These are phyloP conservation scores for Hypholoma fasciculare DNA, from an alignment of 768 basidiomycete genomes.

Conservation along the genomic window DNA sequence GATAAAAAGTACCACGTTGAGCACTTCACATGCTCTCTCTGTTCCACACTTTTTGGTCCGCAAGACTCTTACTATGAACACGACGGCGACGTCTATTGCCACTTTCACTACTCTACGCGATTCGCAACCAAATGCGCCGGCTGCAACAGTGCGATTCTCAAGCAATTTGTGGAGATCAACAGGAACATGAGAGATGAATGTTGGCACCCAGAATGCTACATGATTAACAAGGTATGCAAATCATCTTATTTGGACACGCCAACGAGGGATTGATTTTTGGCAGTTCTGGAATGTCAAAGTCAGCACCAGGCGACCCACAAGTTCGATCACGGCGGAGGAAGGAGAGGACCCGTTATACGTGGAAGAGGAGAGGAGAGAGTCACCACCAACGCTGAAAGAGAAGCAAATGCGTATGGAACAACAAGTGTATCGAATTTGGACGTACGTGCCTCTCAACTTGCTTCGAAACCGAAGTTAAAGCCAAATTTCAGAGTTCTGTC, in stretches of 20 bases:
- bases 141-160: slow-evolving; percentile 94
- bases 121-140: slow-evolving; percentile 99
- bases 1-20: slow-evolving; percentile 99
- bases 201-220: slow-evolving; percentile 99
- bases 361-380: slow-evolving; percentile 82
- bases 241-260: background rate
- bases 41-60: slow-evolving; percentile 93
- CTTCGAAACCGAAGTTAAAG: slow-evolving; percentile 5
- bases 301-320: slow-evolving; percentile 69
- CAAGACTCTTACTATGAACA: slow-evolving; percentile 99
- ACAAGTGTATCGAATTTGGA: slow-evolving; percentile 98
- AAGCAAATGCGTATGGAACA: slow-evolving; percentile 95
- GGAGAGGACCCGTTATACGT: slow-evolving; percentile 54
- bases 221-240: slow-evolving; percentile 92
- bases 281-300: slow-evolving; percentile 99
- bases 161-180: slow-evolving; percentile 99
- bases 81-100: slow-evolving; percentile 96
- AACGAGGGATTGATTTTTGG: background rate
- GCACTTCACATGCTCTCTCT: slow-evolving; percentile 98
- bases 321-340: slow-evolving; percentile 52
- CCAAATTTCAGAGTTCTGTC: slow-evolving; percentile 71
- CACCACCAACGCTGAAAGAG: slow-evolving; percentile 76
- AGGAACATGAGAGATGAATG: slow-evolving; percentile 98
- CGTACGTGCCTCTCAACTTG: slow-evolving; percentile 52
- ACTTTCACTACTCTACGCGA: slow-evolving; percentile 98